Evolutionary conservation across 2,329 filamentous ascomycete genomes (phyloP).

Genomic region (Lizonia empirigonia): DNA sequence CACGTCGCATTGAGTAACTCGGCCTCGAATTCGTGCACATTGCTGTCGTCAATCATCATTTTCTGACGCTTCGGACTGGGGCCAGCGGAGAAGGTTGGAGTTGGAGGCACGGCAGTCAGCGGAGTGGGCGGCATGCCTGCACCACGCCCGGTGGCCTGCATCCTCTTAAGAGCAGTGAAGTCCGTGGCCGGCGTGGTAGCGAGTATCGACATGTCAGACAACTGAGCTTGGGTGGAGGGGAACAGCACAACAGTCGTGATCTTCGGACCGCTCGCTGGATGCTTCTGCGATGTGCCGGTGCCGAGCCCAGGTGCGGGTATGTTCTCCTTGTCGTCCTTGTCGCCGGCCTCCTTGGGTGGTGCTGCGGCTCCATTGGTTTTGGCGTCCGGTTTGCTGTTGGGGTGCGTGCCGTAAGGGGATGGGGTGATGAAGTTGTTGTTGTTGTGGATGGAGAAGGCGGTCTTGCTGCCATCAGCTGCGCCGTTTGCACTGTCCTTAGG

Average conservation of each 20-base stretch:
- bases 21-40: constrained; percentile 76
- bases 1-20: constrained; percentile 75
- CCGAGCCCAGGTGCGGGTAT: constrained; percentile 60
- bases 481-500: constrained; percentile 54
- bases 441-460: constrained; percentile 87
- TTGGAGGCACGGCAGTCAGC: constrained; percentile 58
- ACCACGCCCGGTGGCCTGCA: constrained; percentile 53
- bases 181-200: constrained; percentile 68
- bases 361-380: constrained; percentile 33
- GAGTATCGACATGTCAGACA: constrained; percentile 77
- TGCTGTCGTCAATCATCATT: constrained; percentile 76
- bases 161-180: constrained; percentile 56
- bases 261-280: constrained; percentile 52
- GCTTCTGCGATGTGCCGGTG: constrained; percentile 54
- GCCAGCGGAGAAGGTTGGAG: constrained; percentile 61
- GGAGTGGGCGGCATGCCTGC: constrained; percentile 71
- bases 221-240: constrained; percentile 76
- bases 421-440: constrained; percentile 89
- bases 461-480: constrained; percentile 63
- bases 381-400: constrained; percentile 36
- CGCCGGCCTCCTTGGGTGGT: constrained; percentile 27
- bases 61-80: constrained; percentile 73
- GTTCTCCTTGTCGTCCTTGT: constrained; percentile 61
- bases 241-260: constrained; percentile 82
- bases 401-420: constrained; percentile 81